These are phyloP conservation scores for Ophiocytium majus DNA, from an alignment of 352 stramenopile genomes.

Conservation along the genomic window DNA sequence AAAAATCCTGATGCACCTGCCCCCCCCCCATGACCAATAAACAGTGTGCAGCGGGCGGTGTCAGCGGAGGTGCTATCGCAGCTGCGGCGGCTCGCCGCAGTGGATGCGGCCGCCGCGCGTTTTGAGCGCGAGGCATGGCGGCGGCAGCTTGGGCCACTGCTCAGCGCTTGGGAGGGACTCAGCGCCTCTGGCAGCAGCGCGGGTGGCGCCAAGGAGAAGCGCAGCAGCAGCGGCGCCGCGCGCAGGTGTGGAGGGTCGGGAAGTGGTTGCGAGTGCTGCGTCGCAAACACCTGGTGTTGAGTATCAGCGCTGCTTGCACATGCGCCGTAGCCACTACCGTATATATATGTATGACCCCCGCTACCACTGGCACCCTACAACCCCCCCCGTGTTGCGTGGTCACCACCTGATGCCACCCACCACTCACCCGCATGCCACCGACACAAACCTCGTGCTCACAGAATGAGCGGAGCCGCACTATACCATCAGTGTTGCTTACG, in stretches of 20 bases:
- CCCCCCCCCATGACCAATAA: too few relatives aligned
- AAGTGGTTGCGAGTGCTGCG: neutral
- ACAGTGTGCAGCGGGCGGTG: slow-evolving; percentile 77
- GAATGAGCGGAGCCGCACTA: neutral
- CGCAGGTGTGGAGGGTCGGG: neutral
- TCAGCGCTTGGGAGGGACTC: slow-evolving; percentile 81
- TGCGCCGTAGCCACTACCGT: too few relatives aligned
- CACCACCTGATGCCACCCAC: too few relatives aligned
- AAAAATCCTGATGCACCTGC: too few relatives aligned
- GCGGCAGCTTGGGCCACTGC: slow-evolving; percentile 73
- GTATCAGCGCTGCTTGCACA: too few relatives aligned
- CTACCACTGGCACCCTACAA: too few relatives aligned
- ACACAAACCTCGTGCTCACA: too few relatives aligned
- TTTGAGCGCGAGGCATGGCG: slow-evolving; percentile 86
- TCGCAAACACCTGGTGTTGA: too few relatives aligned
- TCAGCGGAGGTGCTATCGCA: slow-evolving; percentile 76
- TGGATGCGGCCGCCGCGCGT: slow-evolving; percentile 63
- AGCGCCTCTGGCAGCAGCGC: slow-evolving; percentile 50
- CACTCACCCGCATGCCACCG: too few relatives aligned
- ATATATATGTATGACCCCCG: too few relatives aligned
- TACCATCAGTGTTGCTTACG: too few relatives aligned
- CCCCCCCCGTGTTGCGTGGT: too few relatives aligned
- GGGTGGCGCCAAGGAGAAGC: neutral
- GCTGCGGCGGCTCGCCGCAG: slow-evolving; percentile 74
- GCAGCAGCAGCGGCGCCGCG: neutral